Evolutionary conservation across 1,284 basidiomycete genomes (phyloP).

Genomic region (Polyporus tsugae): DNA sequence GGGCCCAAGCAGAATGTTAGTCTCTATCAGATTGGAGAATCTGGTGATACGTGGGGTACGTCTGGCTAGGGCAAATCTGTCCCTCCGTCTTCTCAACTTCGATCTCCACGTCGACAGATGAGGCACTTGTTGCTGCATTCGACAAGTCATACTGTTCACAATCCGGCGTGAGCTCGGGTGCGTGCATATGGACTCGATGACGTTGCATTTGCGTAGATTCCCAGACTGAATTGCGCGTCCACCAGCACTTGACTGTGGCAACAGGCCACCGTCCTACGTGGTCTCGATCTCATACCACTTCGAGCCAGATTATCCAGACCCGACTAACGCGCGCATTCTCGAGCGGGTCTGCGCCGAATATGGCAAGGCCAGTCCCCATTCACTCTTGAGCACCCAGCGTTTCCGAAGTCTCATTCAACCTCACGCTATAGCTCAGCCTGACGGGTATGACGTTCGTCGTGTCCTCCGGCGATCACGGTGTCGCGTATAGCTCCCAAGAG

Average conservation of each 20-base stretch:
- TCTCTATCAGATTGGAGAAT: slow-evolving; percentile 57
- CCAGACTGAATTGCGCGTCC: not conserved
- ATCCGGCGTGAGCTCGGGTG: slow-evolving; percentile 48
- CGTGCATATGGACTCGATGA: slow-evolving; percentile 12
- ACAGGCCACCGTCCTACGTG: slow-evolving; percentile 55
- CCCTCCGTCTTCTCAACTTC: slow-evolving; percentile 6
- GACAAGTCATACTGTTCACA: slow-evolving; percentile 53
- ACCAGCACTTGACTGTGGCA: slow-evolving; percentile 55
- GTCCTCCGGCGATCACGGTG: slow-evolving; percentile 60
- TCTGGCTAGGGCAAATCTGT: slow-evolving; percentile 47
- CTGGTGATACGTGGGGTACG: slow-evolving; percentile 18
- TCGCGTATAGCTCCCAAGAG: slow-evolving; percentile 53
- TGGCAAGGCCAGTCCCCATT: slow-evolving; percentile 50
- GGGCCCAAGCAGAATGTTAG: slow-evolving; percentile 47
- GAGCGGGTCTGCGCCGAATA: slow-evolving; percentile 63
- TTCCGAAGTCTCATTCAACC: not conserved
- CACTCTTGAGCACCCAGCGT: not conserved
- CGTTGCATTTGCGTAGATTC: not conserved
- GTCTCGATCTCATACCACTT: slow-evolving; percentile 63
- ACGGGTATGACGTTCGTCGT: slow-evolving; percentile 59
- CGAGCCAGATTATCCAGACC: slow-evolving; percentile 54
- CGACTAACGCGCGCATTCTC: slow-evolving; percentile 48
- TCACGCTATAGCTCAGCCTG: slow-evolving; percentile 43
- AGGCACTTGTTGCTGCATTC: slow-evolving; percentile 54
- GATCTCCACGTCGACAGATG: slow-evolving; percentile 20